Evolutionary conservation across 1,284 basidiomycete species (phyloP), one percentile per base, ranked within the genome.

Genomic region (Chalciporus sp.): DNA sequence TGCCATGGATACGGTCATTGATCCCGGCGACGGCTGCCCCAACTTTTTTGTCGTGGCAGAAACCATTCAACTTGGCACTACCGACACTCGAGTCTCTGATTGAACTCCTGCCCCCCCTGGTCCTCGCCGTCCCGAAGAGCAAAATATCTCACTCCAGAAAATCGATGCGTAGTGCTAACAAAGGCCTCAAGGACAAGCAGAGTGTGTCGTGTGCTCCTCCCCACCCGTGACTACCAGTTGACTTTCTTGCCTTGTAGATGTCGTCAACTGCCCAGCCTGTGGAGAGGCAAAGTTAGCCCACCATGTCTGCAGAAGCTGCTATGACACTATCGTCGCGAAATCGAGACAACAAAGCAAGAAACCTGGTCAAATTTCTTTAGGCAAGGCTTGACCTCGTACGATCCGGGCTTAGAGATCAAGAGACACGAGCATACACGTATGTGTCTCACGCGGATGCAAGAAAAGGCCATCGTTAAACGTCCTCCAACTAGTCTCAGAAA

Each of bases 81-180:
- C 84, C 84, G 12, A 73, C 81, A 9, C 64, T 79, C 42, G 78
- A 81, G 47, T 83, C 86, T 9, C 75, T 95, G 27, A 78, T 88
- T 46, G 90, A 94, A 57, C 80, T 96, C 29, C 83, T 98, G 63
- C 94, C 95, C 23, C 84, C 94, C 1, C 85, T 97, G 66, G 74
- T 98, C 26, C 83, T 92, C 45, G 95, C 95, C 16, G 95, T 96
- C 3, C 96, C 96, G 16, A 98, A 98, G 76, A 92, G 90, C 74
- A 97, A 97, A 77, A 83, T 87, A 9, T 94, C 94, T 0, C 95
- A 98, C 72, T 95, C 93, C 28, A 80, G 92, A 47, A 98, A 98
- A 73, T 83, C 88, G n/a, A 98, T 98, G 95, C 82, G 95, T 28
- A 85, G 85, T 53, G 91, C 95, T 4, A 94, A 96, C 73, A 98